Base-by-base conservation (phyloP, 495 filamentous ascomycete genomes). In the Immersiella caudata region DNA sequence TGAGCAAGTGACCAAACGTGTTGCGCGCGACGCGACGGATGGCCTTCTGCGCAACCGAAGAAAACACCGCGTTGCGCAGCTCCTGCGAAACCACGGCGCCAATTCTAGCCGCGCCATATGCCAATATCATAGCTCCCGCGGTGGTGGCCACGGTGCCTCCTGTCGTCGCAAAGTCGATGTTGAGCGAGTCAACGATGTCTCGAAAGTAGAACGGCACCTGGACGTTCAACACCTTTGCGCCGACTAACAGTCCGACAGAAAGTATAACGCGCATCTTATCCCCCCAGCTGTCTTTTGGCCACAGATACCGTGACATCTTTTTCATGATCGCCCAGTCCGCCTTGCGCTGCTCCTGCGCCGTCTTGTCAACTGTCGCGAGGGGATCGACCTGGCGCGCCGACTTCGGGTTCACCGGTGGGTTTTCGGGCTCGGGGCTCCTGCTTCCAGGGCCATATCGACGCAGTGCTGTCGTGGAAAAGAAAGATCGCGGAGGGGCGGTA, bases 131-230 rank as follows among this genome's bases (percentile, higher is more conserved):
- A 40, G 92, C 88, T 0, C 95, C 95, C 14, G 93, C 95, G 1
- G 94, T 89, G 4, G 93, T 94, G 70, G 88, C 90, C 21, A 92
- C 96, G 0, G 93, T 97, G 0, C 93, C 94, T 12, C 91, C 93
- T 2, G 93, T 74, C 7, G 88, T 82, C 3, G 87, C 86, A 78
- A 97, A 91, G 75, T 97, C 95, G 68, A 99, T 85, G 75, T 99
- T 99, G 92, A 99, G 96, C 22, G 89, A 89, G 76, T 99, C 95
- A 54, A 99, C 91, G 70, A 99, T 99, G 76, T 84, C 92, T 78
- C 97, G 97, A 82, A 99, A 98, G 81, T 97, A 99, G 79, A 99
- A 99, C 4, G 95, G 95, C 49, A 99, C 90, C 80, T 99, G 93
- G 7, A 99, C 96, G 78, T 97, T 99, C 70, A 98, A 83, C 64